Base-by-base conservation (phyloP, 2,329 filamentous ascomycete genomes). In the Parastagonospora nodorum region DNA sequence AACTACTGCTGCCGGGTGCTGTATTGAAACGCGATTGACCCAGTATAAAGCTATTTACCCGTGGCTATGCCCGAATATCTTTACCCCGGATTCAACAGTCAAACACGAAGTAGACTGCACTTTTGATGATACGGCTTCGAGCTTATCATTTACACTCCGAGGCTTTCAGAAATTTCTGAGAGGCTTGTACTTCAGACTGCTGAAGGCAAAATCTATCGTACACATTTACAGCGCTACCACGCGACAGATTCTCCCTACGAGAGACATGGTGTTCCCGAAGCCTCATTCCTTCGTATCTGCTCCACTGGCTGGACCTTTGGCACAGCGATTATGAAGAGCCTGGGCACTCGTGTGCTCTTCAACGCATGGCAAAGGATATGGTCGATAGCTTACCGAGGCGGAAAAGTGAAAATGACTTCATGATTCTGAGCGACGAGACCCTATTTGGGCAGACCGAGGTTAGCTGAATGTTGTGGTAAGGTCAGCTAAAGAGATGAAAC, bases 141-240 rank as follows among this genome's bases (percentile, higher is more conserved):
- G 44, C 11, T 49, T 40, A 19, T 38, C 39, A n/a, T 44, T 44
- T 2, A 49, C 46, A 28, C 46, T 49, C 9, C 40, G 19, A 10
- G 46, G 11, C 40, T 49, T 29, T 8, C 31, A 31, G 24, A 49
- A 49, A n/a, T 32, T 35, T 14, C 38, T 24, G 8, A 41, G 38
- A 11, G 38, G 8, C 24, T 29, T 41, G 15, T 44, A 28, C 8
- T 49, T 33, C 14, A 49, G 30, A 10, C 27, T 33, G 15, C 40
- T 32, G 19, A 50, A 39, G 16, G 48, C 51, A 42, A 55, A 55
- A 4, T 42, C 51, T n/a, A 48, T 41, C 12, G 48, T 41, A 27
- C 38, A 41, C 8, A 19, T 28, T 8, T 19, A 41, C 6, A 41
- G 38, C 24, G 28, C 24, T 12, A 35, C 40, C 12, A 40, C 46